Evolutionary conservation across 1,284 basidiomycete species (phyloP).

Genomic region (Leccinum insolens): DNA sequence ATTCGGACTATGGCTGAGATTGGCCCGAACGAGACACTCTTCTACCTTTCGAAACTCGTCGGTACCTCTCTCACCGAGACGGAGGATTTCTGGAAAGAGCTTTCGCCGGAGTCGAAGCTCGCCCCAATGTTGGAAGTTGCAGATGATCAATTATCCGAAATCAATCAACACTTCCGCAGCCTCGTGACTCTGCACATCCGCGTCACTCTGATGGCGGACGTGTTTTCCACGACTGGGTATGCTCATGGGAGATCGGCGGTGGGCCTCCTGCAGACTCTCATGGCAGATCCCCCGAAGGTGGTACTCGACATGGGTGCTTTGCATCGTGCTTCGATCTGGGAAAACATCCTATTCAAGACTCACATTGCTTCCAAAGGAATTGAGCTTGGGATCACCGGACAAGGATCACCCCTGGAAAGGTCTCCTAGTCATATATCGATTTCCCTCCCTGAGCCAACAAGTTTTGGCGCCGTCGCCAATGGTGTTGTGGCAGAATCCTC

Average conservation of each 20-base stretch:
- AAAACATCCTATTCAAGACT: slow-evolving; percentile 79
- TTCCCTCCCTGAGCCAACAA: slow-evolving; percentile 42
- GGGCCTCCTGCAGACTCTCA: slow-evolving; percentile 76
- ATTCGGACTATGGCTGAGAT: slow-evolving; percentile 90
- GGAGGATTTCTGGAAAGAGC: slow-evolving; percentile 68
- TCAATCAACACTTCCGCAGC: slow-evolving; percentile 74
- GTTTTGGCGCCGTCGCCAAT: slow-evolving; percentile 38
- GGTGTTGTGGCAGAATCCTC: slow-evolving; percentile 40
- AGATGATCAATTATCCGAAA: slow-evolving; percentile 51
- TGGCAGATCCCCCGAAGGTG: slow-evolving; percentile 67
- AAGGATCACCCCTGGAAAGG: slow-evolving; percentile 46
- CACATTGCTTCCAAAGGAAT: slow-evolving; percentile 59
- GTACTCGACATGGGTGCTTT: slow-evolving; percentile 79
- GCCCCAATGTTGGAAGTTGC: slow-evolving; percentile 55
- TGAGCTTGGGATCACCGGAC: slow-evolving; percentile 40
- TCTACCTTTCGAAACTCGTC: slow-evolving; percentile 74
- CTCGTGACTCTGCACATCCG: slow-evolving; percentile 82
- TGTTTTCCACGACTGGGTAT: slow-evolving; percentile 86
- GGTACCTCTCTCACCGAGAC: slow-evolving; percentile 73
- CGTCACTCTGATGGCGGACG: slow-evolving; percentile 84
- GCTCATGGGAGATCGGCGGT: slow-evolving; percentile 81
- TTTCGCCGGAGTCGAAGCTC: slow-evolving; percentile 60
- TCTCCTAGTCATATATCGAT: slow-evolving; percentile 45
- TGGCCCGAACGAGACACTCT: slow-evolving; percentile 76
- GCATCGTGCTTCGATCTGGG: slow-evolving; percentile 86